Base-by-base conservation (phyloP, 495 filamentous ascomycete species). In the Collariella sp. region DNA sequence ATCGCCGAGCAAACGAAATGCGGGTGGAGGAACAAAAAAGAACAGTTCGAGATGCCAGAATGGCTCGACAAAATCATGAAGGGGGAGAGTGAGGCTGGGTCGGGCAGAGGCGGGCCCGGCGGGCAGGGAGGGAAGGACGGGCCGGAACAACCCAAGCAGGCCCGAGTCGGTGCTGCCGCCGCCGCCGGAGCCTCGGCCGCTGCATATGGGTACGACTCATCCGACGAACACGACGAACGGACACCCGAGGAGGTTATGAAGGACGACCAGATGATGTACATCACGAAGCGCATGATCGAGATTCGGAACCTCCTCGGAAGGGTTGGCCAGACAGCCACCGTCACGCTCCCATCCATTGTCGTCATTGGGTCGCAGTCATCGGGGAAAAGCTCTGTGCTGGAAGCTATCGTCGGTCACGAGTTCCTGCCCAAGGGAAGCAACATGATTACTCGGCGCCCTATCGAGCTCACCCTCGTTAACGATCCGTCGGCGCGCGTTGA, bases 251-350 rank as follows among this genome's bases (percentile, higher is more conserved):
- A 87, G 60, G 72, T 73, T 50, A 87, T 90, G 5, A 82, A 85
- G 62, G 91, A 99, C 64, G 93, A 99, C 63, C 93, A 99, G 69
- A 99, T 99, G 91, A 99, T 99, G 93, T 75, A 95, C 59, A 75
- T 99, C 67, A 99, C 93, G 0, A 91, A 91, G 72, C 95, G 95
- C 70, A 99, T 99, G 93, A 99, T 99, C 64, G 91, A 99, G 68
- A 97, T 99, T 48, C 76, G 94, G 56, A 89, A 84, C 57, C 89
- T 99, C 38, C 75, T 99, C 7, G 84, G 91, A 63, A 82, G 84
- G 18, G 86, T 99, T 43, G 93, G 93, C 39, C 90, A 99, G 72
- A 91, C 90, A 6, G 86, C 83, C 56, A 79, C 86, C 12, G 74
- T 99, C 36, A 91, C 85, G 5, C 71, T 97, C 36, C 93, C 93